phyloP scores from a whole-genome alignment of 768 basidiomycete species.

The Termitomyces sp. region DNA sequence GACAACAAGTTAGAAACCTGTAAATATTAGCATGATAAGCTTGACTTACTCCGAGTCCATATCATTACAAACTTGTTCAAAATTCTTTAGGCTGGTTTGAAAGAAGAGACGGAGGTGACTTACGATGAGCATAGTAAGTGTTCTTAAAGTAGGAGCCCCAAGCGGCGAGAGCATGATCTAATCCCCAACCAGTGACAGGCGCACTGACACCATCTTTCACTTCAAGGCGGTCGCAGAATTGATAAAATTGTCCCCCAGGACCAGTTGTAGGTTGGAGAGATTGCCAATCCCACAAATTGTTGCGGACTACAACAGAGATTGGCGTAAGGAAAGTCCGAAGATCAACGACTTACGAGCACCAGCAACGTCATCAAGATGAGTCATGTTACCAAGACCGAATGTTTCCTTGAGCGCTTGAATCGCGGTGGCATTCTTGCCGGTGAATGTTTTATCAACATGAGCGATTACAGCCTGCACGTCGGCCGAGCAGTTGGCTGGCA shows the following conservation, averaged over 20 bases:
- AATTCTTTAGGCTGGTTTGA: too few species aligned
- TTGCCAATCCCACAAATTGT: conserved; percentile 71
- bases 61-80: too few species aligned
- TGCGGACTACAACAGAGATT: conserved; percentile 40
- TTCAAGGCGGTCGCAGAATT: conserved; percentile 67
- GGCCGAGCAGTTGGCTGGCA: conserved; percentile 71
- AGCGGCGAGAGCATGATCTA: conserved; percentile 53
- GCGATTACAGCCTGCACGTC: conserved; percentile 63
- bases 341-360: conserved; percentile 38
- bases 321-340: neutral
- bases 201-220: conserved; percentile 54
- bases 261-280: conserved; percentile 48
- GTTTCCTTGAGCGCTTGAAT: conserved; percentile 51
- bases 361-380: conserved; percentile 66
- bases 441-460: conserved; percentile 57
- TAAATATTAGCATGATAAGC: neutral
- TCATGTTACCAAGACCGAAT: conserved; percentile 55
- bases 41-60: conserved; percentile 38
- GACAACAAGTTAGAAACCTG: neutral
- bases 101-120: conserved; percentile 18
- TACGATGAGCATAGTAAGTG: conserved; percentile 43
- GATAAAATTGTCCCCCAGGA: conserved; percentile 42
- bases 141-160: conserved; percentile 60
- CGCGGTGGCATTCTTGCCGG: conserved; percentile 35
- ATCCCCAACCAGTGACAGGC: conserved; percentile 53